Base-by-base conservation (phyloP, 306 rosid genomes). In the Carpinus fangiana region DNA sequence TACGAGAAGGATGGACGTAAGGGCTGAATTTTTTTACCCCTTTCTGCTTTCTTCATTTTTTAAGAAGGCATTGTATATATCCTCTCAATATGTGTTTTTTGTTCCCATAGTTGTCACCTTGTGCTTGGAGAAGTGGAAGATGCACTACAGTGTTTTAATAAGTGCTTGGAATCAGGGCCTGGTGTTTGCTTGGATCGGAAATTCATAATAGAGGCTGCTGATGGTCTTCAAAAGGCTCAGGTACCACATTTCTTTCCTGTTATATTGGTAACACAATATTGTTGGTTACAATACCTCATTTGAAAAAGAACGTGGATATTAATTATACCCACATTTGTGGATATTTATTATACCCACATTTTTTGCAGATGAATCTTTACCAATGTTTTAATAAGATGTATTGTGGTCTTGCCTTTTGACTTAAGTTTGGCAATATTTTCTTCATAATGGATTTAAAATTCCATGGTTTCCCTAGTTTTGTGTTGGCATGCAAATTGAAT, bases 171-270 rank as follows among this genome's bases (percentile, higher is more conserved):
- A 78, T 85, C 90, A 3, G 83, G 79, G 66, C 84, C 76, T 60
- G 88, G 71, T 84, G 87, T 92, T 57, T 90, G 97, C 90, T 91
- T 95, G 92, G 98, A 92, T 78, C 90, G 97, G 76, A 89, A 94
- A 79, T 80, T 87, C 70, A 84, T 84, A 48, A 81, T 95, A 70
- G 97, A 95, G 88, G 97, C 98, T 73, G 88, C 92, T 76, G 93
- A 91, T 70, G 95, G 98, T 61, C 82, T 92, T 78, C 93, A 84
- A 57, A 95, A 81, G 81, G 86, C 91, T 87, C 91, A 95, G 98
- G 98, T 92, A 89, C 80, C 81, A 74, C 76, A 69, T 77, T 82
- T 72, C 41, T 79, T 82, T 75, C 76, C 61, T 79, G 68, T 70
- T 78, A 74, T 73, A 23, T 65, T 31, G 3, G 34, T 31, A 31